A percentile compares a stretch with the other conserved stretches of the same genome.
Evolutionary conservation across 2,329 filamentous ascomycete species (phyloP).

Genomic region (Teratosphaeria viscida): DNA sequence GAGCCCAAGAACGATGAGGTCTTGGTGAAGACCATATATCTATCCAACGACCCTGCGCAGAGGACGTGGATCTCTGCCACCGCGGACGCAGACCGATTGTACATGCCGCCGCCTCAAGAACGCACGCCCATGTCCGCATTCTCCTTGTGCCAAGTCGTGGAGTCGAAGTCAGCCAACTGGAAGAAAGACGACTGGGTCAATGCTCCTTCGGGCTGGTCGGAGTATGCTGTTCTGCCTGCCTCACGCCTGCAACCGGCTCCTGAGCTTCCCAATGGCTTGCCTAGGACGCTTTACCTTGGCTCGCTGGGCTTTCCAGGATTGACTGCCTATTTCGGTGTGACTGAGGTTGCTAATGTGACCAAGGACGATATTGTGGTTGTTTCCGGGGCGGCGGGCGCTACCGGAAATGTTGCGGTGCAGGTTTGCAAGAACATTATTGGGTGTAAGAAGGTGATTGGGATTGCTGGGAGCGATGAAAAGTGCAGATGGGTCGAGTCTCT

Average conservation of each 20-base stretch:
- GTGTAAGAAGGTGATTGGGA: slow-evolving; percentile 53
- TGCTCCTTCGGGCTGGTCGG: slow-evolving; percentile 28
- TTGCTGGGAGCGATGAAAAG: slow-evolving; percentile 58
- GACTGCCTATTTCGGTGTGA: slow-evolving; percentile 67
- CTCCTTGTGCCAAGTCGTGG: slow-evolving; percentile 29
- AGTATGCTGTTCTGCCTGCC: slow-evolving; percentile 28
- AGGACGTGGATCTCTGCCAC: slow-evolving; percentile 35
- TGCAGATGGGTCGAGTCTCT: slow-evolving; percentile 54
- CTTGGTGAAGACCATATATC: slow-evolving; percentile 37
- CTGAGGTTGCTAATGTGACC: slow-evolving; percentile 57
- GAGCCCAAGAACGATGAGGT: slow-evolving; percentile 28
- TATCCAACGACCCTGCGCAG: slow-evolving; percentile 46
- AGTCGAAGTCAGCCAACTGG: slow-evolving; percentile 22
- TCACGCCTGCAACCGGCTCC: slow-evolving; percentile 14
- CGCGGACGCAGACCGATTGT: slow-evolving; percentile 32
- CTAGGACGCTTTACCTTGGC: slow-evolving; percentile 19
- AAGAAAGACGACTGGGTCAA: slow-evolving; percentile 28
- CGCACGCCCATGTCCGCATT: slow-evolving; percentile 31
- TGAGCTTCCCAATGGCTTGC: slow-evolving; percentile 13
- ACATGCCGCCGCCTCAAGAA: slow-evolving; percentile 35
- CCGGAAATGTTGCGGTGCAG: slow-evolving; percentile 65
- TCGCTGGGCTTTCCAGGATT: slow-evolving; percentile 53
- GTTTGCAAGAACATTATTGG: slow-evolving; percentile 57
- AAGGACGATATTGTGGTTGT: slow-evolving; percentile 66
- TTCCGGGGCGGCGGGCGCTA: slow-evolving; percentile 67